Percentiles rank a stretch among this genome's conserved stretches.
Evolutionary conservation across 208 protist species (phyloP).

Genomic region (Acanthamoeba castellanii): DNA sequence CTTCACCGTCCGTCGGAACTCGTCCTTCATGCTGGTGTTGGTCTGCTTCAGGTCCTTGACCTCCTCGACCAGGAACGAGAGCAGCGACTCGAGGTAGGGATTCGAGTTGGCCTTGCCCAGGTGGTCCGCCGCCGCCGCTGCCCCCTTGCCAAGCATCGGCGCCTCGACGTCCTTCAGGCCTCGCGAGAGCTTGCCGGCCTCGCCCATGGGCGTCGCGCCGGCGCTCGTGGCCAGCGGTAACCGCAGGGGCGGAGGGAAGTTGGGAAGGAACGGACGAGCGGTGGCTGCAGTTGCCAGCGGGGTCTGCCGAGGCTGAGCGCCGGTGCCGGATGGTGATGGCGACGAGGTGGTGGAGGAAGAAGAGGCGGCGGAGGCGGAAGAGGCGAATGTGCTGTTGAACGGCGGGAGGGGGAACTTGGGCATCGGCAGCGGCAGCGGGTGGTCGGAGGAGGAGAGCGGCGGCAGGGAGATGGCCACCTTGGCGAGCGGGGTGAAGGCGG

Average conservation of each 20-base stretch:
- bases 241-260: neutral
- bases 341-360: neutral
- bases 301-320: neutral
- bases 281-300: neutral
- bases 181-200: neutral
- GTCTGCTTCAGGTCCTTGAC: slow-evolving; percentile 51
- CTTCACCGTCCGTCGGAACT: slow-evolving; percentile 27
- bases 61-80: slow-evolving; percentile 49
- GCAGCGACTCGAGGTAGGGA: slow-evolving; percentile 36
- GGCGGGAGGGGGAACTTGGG: slow-evolving; percentile 19
- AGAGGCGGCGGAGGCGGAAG: neutral
- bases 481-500: neutral
- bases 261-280: neutral
- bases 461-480: slow-evolving; percentile 1
- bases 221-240: neutral
- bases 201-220: neutral
- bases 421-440: neutral
- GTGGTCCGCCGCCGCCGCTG: neutral
- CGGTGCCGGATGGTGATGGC: neutral
- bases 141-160: neutral
- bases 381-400: slow-evolving; percentile 30
- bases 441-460: neutral
- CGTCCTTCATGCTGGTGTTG: slow-evolving; percentile 58
- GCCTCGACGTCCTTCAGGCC: neutral
- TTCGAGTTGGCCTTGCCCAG: neutral